Percentiles rank a stretch among this genome's conserved stretches.
Evolutionary conservation across 179 eudicot species (phyloP).

Genomic region (Silene coronaria): DNA sequence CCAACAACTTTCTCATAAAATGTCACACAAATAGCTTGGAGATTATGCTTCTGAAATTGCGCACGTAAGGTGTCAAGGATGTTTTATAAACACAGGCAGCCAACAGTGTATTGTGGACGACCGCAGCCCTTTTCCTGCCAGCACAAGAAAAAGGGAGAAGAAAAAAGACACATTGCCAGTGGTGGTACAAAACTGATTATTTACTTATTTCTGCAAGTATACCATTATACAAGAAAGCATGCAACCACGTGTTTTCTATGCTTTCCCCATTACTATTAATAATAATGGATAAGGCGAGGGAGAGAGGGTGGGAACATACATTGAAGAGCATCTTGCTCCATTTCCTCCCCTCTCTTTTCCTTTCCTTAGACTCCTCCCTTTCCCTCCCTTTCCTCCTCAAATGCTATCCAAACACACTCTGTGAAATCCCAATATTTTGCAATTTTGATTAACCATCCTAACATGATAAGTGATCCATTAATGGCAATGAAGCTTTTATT

Average conservation of each 20-base stretch:
- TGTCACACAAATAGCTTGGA: background rate
- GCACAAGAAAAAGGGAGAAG: too few relatives aligned
- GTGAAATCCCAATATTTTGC: background rate
- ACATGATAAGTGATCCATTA: background rate
- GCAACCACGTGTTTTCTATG: background rate
- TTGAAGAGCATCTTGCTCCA: background rate
- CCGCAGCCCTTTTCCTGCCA: too few relatives aligned
- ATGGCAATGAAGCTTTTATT: background rate
- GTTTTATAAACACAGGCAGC: too few relatives aligned
- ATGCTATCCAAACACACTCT: background rate
- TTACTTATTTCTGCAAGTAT: too few relatives aligned
- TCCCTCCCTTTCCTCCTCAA: background rate
- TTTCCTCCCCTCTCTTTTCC: background rate
- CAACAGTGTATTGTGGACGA: too few relatives aligned
- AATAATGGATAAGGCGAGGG: background rate
- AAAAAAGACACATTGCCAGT: too few relatives aligned
- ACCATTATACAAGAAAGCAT: too few relatives aligned
- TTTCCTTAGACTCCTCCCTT: background rate
- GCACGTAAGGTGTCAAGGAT: too few relatives aligned
- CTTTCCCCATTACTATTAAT: background rate
- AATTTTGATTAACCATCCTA: background rate
- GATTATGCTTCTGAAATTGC: background rate
- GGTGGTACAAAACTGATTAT: too few relatives aligned
- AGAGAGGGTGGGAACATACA: background rate
- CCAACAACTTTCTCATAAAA: background rate